Conservation (phyloP, 2,329 filamentous ascomycete species). For the Beauveria medogensis region DNA sequence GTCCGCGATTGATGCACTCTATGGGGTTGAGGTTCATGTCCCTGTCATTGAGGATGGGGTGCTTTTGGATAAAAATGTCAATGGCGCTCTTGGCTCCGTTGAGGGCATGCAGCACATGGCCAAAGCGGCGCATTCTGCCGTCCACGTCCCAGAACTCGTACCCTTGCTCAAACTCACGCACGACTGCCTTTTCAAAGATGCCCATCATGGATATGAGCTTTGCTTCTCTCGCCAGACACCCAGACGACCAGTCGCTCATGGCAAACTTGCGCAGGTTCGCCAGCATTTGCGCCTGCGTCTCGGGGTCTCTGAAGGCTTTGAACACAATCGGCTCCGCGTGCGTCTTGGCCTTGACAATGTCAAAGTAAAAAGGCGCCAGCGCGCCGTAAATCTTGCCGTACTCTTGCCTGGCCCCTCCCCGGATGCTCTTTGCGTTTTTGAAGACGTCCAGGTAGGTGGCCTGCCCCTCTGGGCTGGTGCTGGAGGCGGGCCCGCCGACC, state of each 20-base stretch:
- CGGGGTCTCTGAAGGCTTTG: constrained; percentile 76
- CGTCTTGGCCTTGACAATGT: constrained; percentile 63
- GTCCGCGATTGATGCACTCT: constrained; percentile 66
- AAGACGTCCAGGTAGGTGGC: constrained; percentile 62
- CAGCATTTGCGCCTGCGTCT: constrained; percentile 85
- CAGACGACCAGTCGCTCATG: constrained; percentile 70
- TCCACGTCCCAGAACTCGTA: constrained; percentile 85
- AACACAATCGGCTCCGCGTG: constrained; percentile 80
- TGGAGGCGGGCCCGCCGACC: constrained; percentile 34
- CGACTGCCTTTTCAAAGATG: constrained; percentile 83
- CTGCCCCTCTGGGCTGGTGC: constrained; percentile 47
- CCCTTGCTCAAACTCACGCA: constrained; percentile 87
- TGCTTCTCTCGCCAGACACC: constrained; percentile 62
- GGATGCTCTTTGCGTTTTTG: constrained; percentile 63
- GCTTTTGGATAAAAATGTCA: constrained; percentile 82
- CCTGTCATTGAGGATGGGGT: constrained; percentile 70
- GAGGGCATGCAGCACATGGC: constrained; percentile 71
- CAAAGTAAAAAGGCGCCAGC: constrained; percentile 79
- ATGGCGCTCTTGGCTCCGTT: constrained; percentile 73
- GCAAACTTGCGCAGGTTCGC: constrained; percentile 72
- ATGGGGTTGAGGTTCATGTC: constrained; percentile 60
- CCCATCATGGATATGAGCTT: constrained; percentile 66
- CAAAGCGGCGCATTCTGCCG: constrained; percentile 81
- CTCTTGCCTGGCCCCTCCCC: constrained; percentile 79
- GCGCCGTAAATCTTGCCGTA: constrained; percentile 88